These are phyloP conservation scores for Boletus reticulatus DNA, from an alignment of 768 basidiomycete species.

Conservation along the genomic window DNA sequence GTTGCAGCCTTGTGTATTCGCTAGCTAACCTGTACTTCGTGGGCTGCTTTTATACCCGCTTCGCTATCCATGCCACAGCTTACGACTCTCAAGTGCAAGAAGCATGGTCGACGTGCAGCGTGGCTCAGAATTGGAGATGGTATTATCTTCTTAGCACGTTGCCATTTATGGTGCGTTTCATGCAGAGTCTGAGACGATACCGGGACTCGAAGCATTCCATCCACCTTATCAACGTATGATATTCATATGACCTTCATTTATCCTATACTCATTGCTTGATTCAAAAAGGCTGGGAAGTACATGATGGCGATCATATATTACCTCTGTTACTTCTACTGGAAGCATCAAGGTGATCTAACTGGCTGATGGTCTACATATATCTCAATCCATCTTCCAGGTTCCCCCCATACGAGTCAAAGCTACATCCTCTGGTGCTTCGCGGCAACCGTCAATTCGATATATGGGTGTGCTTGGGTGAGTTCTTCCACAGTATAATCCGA, in stretches of 20 bases:
- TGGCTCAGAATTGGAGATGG: slow-evolving; percentile 53
- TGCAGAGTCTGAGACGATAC: slow-evolving; percentile 88
- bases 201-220: slow-evolving; percentile 66
- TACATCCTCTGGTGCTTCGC: slow-evolving; percentile 73
- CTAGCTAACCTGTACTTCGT: slow-evolving; percentile 72
- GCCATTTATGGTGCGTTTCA: slow-evolving; percentile 73
- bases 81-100: slow-evolving; percentile 38
- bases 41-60: slow-evolving; percentile 62
- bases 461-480: slow-evolving; percentile 78
- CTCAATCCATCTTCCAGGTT: slow-evolving; percentile 22
- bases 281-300: slow-evolving; percentile 80
- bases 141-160: slow-evolving; percentile 58
- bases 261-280: not conserved
- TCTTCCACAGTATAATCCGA: not conserved
- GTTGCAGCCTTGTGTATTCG: slow-evolving; percentile 76
- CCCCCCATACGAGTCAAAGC: slow-evolving; percentile 39
- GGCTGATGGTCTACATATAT: not conserved
- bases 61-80: not conserved
- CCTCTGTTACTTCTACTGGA: slow-evolving; percentile 76
- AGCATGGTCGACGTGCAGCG: slow-evolving; percentile 43
- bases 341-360: slow-evolving; percentile 49
- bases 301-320: slow-evolving; percentile 59
- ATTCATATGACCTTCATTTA: not conserved
- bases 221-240: slow-evolving; percentile 83
- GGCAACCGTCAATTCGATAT: slow-evolving; percentile 61